Conservation (phyloP, 192 early-diverging fungal genomes). For the Geosiphon pyriformis region DNA sequence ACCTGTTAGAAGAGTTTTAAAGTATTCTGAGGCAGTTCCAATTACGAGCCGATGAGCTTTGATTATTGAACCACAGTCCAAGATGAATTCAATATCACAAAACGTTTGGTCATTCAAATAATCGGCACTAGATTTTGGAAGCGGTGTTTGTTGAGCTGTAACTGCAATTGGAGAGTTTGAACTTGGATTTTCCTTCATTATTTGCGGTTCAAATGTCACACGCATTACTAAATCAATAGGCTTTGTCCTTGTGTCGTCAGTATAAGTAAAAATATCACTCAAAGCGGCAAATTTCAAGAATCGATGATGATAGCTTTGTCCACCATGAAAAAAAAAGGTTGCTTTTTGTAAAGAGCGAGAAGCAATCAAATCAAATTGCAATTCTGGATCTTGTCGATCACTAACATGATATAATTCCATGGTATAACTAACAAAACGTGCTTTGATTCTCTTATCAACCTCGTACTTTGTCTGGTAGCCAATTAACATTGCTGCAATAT, state of each 20-base stretch:
- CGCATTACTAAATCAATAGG: neutral
- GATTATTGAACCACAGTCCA: constrained; percentile 18
- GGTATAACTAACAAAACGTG: neutral
- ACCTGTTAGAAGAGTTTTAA: constrained; percentile 11
- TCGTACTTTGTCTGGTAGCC: neutral
- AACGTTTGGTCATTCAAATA: constrained; percentile 8
- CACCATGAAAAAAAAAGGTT: neutral
- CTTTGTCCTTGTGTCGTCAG: neutral
- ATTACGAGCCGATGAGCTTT: constrained; percentile 16
- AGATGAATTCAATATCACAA: constrained; percentile 10
- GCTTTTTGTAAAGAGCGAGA: neutral
- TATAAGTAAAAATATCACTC: neutral
- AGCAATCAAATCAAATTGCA: too few relatives aligned
- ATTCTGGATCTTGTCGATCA: neutral
- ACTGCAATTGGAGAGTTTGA: neutral
- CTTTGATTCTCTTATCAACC: neutral
- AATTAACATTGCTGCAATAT: neutral
- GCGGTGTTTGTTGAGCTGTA: neutral
- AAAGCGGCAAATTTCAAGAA: neutral
- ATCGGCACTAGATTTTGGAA: neutral
- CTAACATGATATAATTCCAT: neutral
- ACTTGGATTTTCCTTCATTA: neutral
- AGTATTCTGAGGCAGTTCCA: neutral
- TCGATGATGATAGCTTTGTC: neutral
- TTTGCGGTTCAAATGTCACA: neutral